Evolutionary conservation across 2,329 filamentous ascomycete species (phyloP).

Genomic region (Tolypocladium nubicola): DNA sequence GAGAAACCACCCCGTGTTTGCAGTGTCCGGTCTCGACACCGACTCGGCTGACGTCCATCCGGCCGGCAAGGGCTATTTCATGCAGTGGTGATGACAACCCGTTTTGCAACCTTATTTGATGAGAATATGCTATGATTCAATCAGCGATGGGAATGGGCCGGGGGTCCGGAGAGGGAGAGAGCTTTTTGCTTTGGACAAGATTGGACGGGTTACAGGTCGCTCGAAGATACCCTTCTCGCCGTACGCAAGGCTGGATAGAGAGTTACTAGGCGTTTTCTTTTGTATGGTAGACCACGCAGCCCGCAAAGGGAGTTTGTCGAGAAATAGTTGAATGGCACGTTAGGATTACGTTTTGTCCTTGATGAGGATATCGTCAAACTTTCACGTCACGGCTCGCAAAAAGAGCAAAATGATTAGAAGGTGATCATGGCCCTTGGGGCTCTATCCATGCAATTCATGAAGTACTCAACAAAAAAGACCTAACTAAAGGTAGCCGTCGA

Average conservation of each 20-base stretch:
- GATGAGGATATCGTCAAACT: not conserved
- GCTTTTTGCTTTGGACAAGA: not conserved
- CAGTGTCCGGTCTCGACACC: not conserved
- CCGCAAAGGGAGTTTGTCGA: not conserved
- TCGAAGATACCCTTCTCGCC: not conserved
- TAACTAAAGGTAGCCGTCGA: slow-evolving; percentile 1
- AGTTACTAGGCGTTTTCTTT: not conserved
- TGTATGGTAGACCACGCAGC: not conserved
- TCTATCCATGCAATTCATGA: slow-evolving; percentile 15
- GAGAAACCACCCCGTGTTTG: not conserved
- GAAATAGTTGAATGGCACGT: not conserved
- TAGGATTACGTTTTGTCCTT: not conserved
- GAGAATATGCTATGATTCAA: not conserved
- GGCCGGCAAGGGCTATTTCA: slow-evolving; percentile 2
- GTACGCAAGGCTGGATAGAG: not conserved
- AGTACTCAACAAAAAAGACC: slow-evolving; percentile 6
- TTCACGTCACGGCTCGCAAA: not conserved
- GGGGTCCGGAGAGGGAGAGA: not conserved
- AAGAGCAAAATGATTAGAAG: not conserved
- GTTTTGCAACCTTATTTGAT: not conserved
- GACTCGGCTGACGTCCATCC: not conserved
- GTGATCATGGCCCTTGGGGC: slow-evolving; percentile 9
- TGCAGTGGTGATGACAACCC: not conserved
- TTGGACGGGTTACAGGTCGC: not conserved
- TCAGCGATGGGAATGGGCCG: too few relatives aligned